phyloP scores from a whole-genome alignment of 768 basidiomycete species.

The Bullera alba region DNA sequence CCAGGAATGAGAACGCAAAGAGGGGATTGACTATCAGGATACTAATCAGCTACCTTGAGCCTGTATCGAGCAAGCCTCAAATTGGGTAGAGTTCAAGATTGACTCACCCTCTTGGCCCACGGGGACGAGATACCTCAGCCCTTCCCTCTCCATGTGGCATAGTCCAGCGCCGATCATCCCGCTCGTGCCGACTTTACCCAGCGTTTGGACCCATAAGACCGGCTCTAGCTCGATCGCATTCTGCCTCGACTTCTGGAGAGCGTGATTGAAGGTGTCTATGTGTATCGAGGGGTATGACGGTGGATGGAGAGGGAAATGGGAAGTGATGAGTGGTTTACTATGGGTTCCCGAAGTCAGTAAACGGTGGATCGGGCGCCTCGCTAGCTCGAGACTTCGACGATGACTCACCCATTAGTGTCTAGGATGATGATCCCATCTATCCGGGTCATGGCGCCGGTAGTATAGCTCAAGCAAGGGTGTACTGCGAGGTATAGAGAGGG shows the following conservation, averaged over 20 bases:
- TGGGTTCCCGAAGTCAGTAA: conserved; percentile 1
- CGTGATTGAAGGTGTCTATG: conserved; percentile 74
- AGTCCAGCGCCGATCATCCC: conserved; percentile 52
- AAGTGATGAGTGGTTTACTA: conserved; percentile 72
- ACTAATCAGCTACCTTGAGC: background rate
- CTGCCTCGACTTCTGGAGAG: conserved; percentile 53
- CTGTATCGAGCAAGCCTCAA: background rate
- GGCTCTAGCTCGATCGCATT: conserved; percentile 32
- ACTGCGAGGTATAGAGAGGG: too few species aligned
- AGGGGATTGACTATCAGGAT: conserved; percentile 71
- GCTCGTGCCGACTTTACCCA: conserved; percentile 13
- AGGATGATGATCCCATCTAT: conserved; percentile 45
- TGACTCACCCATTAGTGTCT: conserved; percentile 39
- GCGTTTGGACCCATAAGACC: conserved; percentile 38
- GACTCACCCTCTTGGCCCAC: conserved; percentile 77
- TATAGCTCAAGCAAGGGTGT: background rate
- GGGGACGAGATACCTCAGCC: conserved; percentile 69
- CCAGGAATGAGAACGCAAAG: conserved; percentile 79
- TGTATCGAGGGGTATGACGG: conserved; percentile 75
- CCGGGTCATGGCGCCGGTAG: conserved; percentile 31
- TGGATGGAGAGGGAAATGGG: conserved; percentile 72
- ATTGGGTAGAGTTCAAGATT: too few species aligned
- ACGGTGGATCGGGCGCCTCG: background rate
- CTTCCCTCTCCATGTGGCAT: conserved; percentile 72
- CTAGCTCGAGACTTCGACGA: too few species aligned